Conservation (phyloP, 768 basidiomycete genomes). For the Boletus coccyginus region DNA sequence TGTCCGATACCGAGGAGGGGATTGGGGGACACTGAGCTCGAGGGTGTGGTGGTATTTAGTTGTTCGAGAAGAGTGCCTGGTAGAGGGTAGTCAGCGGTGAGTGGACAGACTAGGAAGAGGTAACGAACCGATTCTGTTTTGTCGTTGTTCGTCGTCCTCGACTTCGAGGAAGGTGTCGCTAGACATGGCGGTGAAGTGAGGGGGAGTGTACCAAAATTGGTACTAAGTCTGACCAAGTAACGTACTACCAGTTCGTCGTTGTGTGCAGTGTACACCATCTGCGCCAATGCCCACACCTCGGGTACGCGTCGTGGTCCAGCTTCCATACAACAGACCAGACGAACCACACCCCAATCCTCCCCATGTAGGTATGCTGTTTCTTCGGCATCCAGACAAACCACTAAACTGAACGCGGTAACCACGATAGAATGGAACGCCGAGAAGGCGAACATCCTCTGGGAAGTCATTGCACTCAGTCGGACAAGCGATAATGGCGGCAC, state of each 20-base stretch:
- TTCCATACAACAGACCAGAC: constrained; percentile 78
- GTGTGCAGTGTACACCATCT: neutral
- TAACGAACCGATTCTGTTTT: constrained; percentile 38
- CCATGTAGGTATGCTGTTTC: constrained; percentile 45
- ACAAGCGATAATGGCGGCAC: constrained; percentile 69
- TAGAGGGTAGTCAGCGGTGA: neutral
- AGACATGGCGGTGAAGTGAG: constrained; percentile 9
- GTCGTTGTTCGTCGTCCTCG: constrained; percentile 47
- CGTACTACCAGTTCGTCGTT: too few species aligned
- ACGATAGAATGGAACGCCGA: constrained; percentile 81
- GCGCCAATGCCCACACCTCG: constrained; percentile 29
- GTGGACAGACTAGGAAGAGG: neutral
- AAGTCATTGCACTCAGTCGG: constrained; percentile 77
- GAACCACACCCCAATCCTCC: constrained; percentile 65
- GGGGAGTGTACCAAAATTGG: too few species aligned
- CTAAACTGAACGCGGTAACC: constrained; percentile 11
- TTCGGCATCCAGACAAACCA: neutral
- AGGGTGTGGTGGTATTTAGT: constrained; percentile 29
- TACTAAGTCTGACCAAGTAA: too few species aligned
- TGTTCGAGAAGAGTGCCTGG: constrained; percentile 43
- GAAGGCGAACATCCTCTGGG: constrained; percentile 85
- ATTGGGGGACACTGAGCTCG: constrained; percentile 11
- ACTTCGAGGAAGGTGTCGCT: constrained; percentile 36
- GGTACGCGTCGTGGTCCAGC: constrained; percentile 72
- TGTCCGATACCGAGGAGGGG: constrained; percentile 37